These are phyloP conservation scores for Gloeostereum incarnatum DNA, from an alignment of 768 basidiomycete species.

Conservation along the genomic window DNA sequence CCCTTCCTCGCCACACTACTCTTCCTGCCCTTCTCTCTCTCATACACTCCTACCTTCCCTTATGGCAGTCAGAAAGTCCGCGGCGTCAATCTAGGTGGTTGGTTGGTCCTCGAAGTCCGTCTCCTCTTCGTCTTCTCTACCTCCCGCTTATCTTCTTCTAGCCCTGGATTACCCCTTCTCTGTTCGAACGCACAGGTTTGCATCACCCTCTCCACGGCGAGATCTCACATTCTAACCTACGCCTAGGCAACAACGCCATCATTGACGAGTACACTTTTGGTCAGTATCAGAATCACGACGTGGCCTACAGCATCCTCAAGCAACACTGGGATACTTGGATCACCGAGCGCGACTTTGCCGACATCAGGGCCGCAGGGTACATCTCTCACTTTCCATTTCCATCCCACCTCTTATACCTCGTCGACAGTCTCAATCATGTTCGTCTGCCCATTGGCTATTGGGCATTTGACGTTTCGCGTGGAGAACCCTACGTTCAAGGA, in stretches of 20 bases:
- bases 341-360: conserved; percentile 68
- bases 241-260: conserved; percentile 31
- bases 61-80: conserved; percentile 70
- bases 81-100: conserved; percentile 74
- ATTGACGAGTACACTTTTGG: conserved; percentile 79
- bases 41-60: conserved; percentile 49
- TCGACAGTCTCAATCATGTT: conserved; percentile 68
- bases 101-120: conserved; percentile 33
- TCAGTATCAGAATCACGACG: conserved; percentile 41
- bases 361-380: conserved; percentile 70
- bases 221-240: neutral
- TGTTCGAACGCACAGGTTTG: conserved; percentile 58
- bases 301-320: conserved; percentile 41
- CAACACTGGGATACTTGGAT: conserved; percentile 83
- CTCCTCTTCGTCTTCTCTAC: conserved; percentile 4
- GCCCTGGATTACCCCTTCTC: conserved; percentile 75
- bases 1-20: no score
- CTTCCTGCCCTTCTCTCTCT: no score
- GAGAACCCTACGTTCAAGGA: conserved; percentile 74
- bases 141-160: conserved; percentile 13
- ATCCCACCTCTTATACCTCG: neutral
- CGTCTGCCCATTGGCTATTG: conserved; percentile 76
- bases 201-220: neutral
- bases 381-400: conserved; percentile 13
- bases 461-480: conserved; percentile 73